Base-by-base conservation (phyloP, 2,329 filamentous ascomycete species). In the Calonectria leucothoes region DNA sequence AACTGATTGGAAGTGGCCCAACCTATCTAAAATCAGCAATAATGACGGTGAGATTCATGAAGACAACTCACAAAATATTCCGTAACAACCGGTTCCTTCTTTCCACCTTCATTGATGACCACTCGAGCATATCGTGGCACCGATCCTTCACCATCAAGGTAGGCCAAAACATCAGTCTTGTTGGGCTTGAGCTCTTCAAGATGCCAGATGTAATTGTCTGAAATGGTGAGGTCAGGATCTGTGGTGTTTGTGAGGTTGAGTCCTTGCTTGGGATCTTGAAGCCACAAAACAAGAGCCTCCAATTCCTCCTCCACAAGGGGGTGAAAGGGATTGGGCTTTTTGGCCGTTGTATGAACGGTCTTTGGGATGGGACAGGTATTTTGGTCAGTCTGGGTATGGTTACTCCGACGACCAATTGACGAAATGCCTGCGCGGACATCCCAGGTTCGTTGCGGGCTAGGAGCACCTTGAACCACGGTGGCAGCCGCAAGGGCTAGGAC, bases 151-250 rank as follows among this genome's bases (percentile, higher is more conserved):
- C 67, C 66, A 20, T 73, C 73, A 23, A 76, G 71, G 39, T 95
- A 33, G 86, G 92, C 69, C 93, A 95, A 79, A 93, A 93, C 78
- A 89, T 93, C 57, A 94, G 93, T 4, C 83, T 95, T 42, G 91
- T 95, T 35, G 88, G 92, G 80, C 89, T 76, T 73, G 11, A 73
- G 65, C 27, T 70, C 68, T 71, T 73, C 75, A n/a, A 77, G 49
- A 35, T 77, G 75, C 27, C 69, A 71, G 29, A 77, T 75, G 55
- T 77, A 77, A 45, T 77, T 76, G 42, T 77, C 74, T 12, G 49
- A 64, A 14, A 77, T 57, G 27, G 66, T 48, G 17, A 73, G 35
- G 12, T 69, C 66, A 3, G 71, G 35, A 25, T 51, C 66, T 11
- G 61, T 73, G 17, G 74, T 42, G 27, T 77, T 49, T 7, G 76